These are phyloP conservation scores for Emericellopsis terricola DNA, from an alignment of 495 filamentous ascomycete genomes.

Conservation along the genomic window DNA sequence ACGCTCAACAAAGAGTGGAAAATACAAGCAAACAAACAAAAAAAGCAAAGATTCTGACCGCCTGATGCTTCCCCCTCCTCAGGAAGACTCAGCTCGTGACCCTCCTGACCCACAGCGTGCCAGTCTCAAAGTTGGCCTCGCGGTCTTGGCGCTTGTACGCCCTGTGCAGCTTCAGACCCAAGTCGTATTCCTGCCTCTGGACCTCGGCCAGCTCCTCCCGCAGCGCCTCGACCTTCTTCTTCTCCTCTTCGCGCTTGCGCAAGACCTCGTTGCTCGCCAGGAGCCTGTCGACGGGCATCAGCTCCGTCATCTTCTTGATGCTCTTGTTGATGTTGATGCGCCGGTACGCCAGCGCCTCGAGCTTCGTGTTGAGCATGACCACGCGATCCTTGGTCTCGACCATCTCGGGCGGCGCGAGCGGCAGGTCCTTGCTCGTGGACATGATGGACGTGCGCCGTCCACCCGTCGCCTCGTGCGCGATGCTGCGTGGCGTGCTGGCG, in stretches of 20 bases:
- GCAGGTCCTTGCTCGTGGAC: constrained; percentile 35
- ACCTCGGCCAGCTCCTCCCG: constrained; percentile 62
- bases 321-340: constrained; percentile 52
- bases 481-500: constrained; percentile 4
- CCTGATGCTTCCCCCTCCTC: no score
- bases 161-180: constrained; percentile 65
- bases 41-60: neutral
- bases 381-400: constrained; percentile 37
- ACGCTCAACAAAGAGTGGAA: no score
- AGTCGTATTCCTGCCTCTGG: constrained; percentile 64
- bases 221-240: constrained; percentile 51
- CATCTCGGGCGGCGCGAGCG: constrained; percentile 38
- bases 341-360: constrained; percentile 44
- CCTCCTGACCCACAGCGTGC: constrained; percentile 66
- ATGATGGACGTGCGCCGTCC: constrained; percentile 9
- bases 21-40: neutral
- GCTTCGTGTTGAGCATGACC: constrained; percentile 44
- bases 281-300: constrained; percentile 35
- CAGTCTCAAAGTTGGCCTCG: constrained; percentile 43
- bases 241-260: constrained; percentile 24
- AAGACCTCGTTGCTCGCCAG: constrained; percentile 19
- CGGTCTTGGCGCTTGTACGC: constrained; percentile 61
- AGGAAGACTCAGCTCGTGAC: constrained; percentile 26
- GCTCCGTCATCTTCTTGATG: constrained; percentile 52
- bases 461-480: neutral